phyloP scores from a whole-genome alignment of 2,329 filamentous ascomycete species.

The Trichoderma lentiforme region DNA sequence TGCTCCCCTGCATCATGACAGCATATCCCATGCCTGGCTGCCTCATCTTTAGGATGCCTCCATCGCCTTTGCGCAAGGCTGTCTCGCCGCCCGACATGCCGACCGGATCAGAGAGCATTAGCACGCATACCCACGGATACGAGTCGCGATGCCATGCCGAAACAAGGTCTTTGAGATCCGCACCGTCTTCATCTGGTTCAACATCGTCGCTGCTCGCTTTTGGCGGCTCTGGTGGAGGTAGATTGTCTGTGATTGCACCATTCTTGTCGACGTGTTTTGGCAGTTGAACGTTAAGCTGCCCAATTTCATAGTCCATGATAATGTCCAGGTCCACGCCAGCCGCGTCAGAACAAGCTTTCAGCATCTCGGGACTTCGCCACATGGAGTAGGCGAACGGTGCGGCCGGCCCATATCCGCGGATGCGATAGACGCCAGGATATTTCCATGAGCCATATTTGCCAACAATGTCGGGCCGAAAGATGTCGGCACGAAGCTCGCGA shows the following conservation, averaged over 20 bases:
- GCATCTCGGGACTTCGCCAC: conserved; percentile 55
- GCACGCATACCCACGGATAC: conserved; percentile 50
- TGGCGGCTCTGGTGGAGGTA: conserved; percentile 27
- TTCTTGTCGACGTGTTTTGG: conserved; percentile 22
- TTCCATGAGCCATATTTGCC: conserved; percentile 18
- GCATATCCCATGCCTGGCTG: conserved; percentile 35
- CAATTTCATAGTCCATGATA: conserved; percentile 55
- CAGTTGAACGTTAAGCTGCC: conserved; percentile 51
- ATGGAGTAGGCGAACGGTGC: conserved; percentile 4
- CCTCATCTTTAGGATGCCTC: conserved; percentile 26
- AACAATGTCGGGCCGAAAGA: conserved; percentile 15
- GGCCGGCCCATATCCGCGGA: conserved; percentile 14
- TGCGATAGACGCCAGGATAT: conserved; percentile 17
- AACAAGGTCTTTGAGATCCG: conserved; percentile 22
- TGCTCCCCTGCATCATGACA: conserved; percentile 44
- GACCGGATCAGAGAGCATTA: conserved; percentile 48
- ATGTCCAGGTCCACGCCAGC: conserved; percentile 54
- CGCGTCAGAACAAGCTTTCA: conserved; percentile 46
- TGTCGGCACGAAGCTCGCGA: conserved; percentile 8
- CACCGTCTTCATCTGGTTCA: conserved; percentile 23
- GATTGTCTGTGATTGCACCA: conserved; percentile 19
- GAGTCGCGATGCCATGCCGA: conserved; percentile 49
- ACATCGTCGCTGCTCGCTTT: conserved; percentile 24
- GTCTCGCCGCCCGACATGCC: conserved; percentile 44
- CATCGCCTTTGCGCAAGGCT: conserved; percentile 26